Percentiles rank a stretch among this genome's conserved stretches.
Evolutionary conservation across 1,284 basidiomycete species (phyloP).

Genomic region (Cutaneotrichosporon cutaneum): DNA sequence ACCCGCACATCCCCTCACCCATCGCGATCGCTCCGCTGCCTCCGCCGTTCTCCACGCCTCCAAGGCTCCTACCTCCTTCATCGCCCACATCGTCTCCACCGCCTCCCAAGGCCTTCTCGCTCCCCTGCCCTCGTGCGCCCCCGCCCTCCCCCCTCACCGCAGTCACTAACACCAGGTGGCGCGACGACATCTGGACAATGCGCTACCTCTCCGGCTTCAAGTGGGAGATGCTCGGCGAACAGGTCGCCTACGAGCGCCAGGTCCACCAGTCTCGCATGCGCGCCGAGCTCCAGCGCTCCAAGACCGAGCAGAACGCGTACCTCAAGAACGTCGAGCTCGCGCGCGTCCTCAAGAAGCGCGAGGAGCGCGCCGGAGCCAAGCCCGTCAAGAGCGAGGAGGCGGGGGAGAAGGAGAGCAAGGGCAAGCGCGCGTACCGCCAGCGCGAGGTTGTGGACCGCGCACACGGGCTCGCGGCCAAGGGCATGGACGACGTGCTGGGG

Average conservation of each 20-base stretch:
- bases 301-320: conserved; percentile 87
- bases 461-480: conserved; percentile 37
- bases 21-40: too few relatives aligned
- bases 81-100: too few relatives aligned
- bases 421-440: conserved; percentile 36
- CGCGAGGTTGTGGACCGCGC: conserved; percentile 38
- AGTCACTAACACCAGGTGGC: conserved; percentile 65
- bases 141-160: too few relatives aligned
- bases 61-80: too few relatives aligned
- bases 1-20: too few relatives aligned
- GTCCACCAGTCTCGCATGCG: conserved; percentile 82
- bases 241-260: conserved; percentile 93
- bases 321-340: conserved; percentile 93
- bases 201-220: conserved; percentile 97
- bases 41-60: too few relatives aligned
- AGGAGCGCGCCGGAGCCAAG: conserved; percentile 60
- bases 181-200: conserved; percentile 99
- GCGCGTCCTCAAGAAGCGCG: conserved; percentile 81
- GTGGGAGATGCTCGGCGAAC: conserved; percentile 98
- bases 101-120: too few relatives aligned
- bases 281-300: conserved; percentile 84
- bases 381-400: conserved; percentile 13
- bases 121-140: too few relatives aligned
- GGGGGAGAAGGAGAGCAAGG: conserved; percentile 10
- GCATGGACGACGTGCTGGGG: conserved; percentile 48